Evolutionary conservation across 768 basidiomycete genomes (phyloP), one percentile per base, ranked within the genome.

Genomic region (Pleurotus pulmonarius): DNA sequence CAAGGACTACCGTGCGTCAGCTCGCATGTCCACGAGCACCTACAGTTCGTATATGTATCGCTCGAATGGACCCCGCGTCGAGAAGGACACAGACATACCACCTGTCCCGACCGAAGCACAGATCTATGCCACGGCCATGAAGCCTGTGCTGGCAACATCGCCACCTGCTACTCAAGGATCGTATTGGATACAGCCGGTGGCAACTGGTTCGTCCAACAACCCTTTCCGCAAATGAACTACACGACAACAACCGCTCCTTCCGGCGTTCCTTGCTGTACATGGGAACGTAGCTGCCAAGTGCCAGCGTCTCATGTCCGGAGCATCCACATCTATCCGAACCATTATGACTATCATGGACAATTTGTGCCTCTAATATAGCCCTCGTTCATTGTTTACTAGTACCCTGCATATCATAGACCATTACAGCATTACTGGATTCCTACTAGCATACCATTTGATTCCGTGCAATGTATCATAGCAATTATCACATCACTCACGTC

Each of bases 61-160:
- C 9, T 53, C 51, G n/a, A 37, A 37, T 26, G 34, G 34, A 11
- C 46, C 55, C 41, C 22, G 20, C 15, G 37, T 15, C 15, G 22
- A 44, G 11, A 52, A 46, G 40, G 20, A 34, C 22, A 63, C 65
- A 25, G 63, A 67, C 38, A 59, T 64, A 1, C 64, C 64, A 20
- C 58, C 66, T 5, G 60, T 65, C 15, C 69, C 67, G 51, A 84
- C 86, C 24, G 83, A 83, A 25, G 88, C 87, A 22, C 80, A 87
- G 72, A 71, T 67, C 53, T 87, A 87, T 58, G 82, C 81, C 38
- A 73, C 73, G 58, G 73, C 80, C 44, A 70, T 83, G 18, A 70
- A 77, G 59, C 71, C 74, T 29, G 65, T 60, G 26, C 59, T 68
- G 18, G 60, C 63, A 18, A 53, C 69, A 57, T 63, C 66, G 24